Conservation (phyloP, 1,284 basidiomycete genomes). For the Ustilago loliicola region DNA sequence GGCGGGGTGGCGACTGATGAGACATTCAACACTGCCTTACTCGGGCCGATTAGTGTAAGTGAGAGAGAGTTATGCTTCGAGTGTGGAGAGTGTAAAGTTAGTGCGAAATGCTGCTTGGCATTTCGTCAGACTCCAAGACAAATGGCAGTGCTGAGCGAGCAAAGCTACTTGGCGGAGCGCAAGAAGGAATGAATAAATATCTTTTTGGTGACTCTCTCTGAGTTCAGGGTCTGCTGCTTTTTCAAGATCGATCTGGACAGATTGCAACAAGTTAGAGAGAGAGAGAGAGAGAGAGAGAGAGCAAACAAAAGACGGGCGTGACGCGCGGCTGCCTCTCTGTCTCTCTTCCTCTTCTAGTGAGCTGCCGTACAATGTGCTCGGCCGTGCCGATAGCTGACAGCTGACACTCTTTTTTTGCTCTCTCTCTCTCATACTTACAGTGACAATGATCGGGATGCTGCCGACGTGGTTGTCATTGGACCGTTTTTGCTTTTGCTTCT, state of each 20-base stretch:
- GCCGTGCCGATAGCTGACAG: constrained; percentile 5
- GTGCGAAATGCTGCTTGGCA: too few relatives aligned
- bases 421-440: neutral
- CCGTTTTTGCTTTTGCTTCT: too few relatives aligned
- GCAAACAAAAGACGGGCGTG: constrained; percentile 1
- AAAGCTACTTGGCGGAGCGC: too few relatives aligned
- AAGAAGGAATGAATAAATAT: neutral
- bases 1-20: neutral
- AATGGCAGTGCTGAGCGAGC: too few relatives aligned
- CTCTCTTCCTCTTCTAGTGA: neutral
- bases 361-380: neutral
- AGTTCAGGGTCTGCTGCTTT: constrained; percentile 7
- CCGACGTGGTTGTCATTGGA: too few relatives aligned
- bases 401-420: neutral
- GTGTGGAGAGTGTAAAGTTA: too few relatives aligned
- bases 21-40: neutral
- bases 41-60: too few relatives aligned
- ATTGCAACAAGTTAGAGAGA: neutral
- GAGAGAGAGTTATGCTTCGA: too few relatives aligned
- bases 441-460: neutral
- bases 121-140: too few relatives aligned
- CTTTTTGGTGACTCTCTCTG: neutral
- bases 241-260: constrained; percentile 21
- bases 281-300: neutral
- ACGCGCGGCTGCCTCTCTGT: constrained; percentile 8